Conservation (phyloP, 345 rosid species). For the Hypericum perforatum region DNA sequence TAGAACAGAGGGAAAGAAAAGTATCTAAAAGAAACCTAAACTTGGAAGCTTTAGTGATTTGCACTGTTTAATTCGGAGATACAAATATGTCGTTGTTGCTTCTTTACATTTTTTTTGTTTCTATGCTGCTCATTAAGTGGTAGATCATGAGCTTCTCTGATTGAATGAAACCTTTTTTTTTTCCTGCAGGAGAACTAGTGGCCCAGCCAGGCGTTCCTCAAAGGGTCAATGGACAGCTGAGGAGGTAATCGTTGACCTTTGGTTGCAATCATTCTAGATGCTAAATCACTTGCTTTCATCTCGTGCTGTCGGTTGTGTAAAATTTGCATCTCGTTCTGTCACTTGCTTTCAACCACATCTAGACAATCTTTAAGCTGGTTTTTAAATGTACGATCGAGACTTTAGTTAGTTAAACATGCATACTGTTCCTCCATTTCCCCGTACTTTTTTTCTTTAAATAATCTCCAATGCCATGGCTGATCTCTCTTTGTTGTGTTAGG, state of each 20-base stretch:
- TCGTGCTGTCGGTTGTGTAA: too few relatives aligned
- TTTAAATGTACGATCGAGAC: too few relatives aligned
- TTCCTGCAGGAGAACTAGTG: constrained; percentile 74
- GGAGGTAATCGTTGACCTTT: constrained; percentile 43
- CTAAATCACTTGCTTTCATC: background rate
- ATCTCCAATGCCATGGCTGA: background rate
- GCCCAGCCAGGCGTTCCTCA: constrained; percentile 95
- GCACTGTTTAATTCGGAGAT: too few relatives aligned
- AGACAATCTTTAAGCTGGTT: too few relatives aligned
- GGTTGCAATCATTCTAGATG: constrained; percentile 6
- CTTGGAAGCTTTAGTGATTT: too few relatives aligned
- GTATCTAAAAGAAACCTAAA: too few relatives aligned
- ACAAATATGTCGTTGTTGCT: too few relatives aligned
- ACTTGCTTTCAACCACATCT: too few relatives aligned
- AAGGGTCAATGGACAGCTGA: constrained; percentile 99
- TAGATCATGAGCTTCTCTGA: background rate
- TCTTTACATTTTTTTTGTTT: background rate
- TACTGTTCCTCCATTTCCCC: background rate
- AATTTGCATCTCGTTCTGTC: too few relatives aligned
- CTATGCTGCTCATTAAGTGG: background rate
- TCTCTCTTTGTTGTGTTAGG: constrained; percentile 34
- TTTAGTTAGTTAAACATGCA: background rate
- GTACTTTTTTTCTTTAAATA: background rate
- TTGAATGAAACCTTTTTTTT: background rate
- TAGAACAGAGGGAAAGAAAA: too few relatives aligned